Evolutionary conservation across 306 rosid genomes (phyloP), one percentile per base, ranked within the genome.

Genomic region (Glycine soja): DNA sequence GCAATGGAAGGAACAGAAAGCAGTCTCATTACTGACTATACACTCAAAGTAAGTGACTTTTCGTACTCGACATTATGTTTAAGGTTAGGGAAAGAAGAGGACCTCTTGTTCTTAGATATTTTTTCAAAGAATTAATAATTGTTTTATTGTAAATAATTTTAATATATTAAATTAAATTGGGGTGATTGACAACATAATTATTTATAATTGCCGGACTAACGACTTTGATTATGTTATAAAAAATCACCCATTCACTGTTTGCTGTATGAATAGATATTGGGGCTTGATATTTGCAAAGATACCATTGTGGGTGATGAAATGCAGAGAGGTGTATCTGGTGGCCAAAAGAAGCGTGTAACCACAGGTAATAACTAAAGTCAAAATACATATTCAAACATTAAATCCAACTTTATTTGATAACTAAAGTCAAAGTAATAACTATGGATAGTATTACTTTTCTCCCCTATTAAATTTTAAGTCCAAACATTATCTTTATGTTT

Each of bases 251-350:
- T 24, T 24, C 30, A 24, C 8, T 51, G 11, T 7, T 67, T 75
- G 19, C 14, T 79, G 65, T 62, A 66, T 85, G 84, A 45, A 79
- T 67, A 89, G 92, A 85, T 89, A 50, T 63, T 89, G 50, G 92
- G 92, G 48, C 79, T 89, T 42, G 92, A 86, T 45, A 86, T 86
- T 5, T 89, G 92, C 87, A 82, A 77, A 78, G 92, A 89, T 59
- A 89, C 88, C 6, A 78, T 89, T 3, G 90, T 89, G 10, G 92
- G 92, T 32, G 92, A 86, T 80, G 90, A 82, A 0, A 86, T 89
- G 92, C 66, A 70, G 2, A 74, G 92, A 74, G 92, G 90, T 4
- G 78, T 89, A 7, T 89, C 92, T 43, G 92, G 92, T 40, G 92
- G 92, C 36, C 92, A 86, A 47, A 86, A 54, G 70, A 86, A 86